Evolutionary conservation across 495 filamentous ascomycete species (phyloP), one percentile per base, ranked within the genome.

Genomic region (Parmelia sp.): DNA sequence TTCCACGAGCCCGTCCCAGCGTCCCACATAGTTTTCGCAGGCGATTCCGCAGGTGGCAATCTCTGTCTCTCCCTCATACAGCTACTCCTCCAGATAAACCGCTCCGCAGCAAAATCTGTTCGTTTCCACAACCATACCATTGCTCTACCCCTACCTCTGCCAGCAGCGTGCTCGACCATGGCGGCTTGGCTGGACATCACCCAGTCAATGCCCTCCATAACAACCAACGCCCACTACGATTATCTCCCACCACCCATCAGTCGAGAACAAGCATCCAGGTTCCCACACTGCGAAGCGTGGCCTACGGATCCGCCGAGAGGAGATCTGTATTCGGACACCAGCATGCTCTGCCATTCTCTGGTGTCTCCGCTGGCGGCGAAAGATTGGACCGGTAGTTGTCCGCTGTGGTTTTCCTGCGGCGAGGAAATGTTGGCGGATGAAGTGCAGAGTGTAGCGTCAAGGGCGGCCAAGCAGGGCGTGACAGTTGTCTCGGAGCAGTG

Each of bases 21-120:
- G 4, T 78, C 80, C 58, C 79, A 92, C 60, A 90, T 97, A 53
- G 79, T 93, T 39, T 75, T 96, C 57, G 82, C 86, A 14, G 93
- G 93, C n/a, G 93, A 97, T 72, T 90, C 86, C 37, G 92, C 93
- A 0, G 93, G 93, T 31, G 93, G 90, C 11, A 90, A 91, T 65
- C 82, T 97, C 6, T 73, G 76, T 15, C 77, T 93, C 4, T 81
- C 84, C 9, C 84, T 97, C 0, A 74, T 92, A 2, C 90, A 90
- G 70, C 82, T 86, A 1, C 70, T 96, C 4, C 79, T 96, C 11
- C 84, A 92, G 45, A 77, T 96, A 25, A 81, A 83, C 40, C 86
- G 85, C 31, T 69, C 74, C 17, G 56, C 64, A 21, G 59, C 67
- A 61, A 62, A 47, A 67, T 80, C 74, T 17, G 70, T 91, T 55